Base-by-base conservation (phyloP, 176 grass and related monocot genomes). In the Juncus inflexus region DNA sequence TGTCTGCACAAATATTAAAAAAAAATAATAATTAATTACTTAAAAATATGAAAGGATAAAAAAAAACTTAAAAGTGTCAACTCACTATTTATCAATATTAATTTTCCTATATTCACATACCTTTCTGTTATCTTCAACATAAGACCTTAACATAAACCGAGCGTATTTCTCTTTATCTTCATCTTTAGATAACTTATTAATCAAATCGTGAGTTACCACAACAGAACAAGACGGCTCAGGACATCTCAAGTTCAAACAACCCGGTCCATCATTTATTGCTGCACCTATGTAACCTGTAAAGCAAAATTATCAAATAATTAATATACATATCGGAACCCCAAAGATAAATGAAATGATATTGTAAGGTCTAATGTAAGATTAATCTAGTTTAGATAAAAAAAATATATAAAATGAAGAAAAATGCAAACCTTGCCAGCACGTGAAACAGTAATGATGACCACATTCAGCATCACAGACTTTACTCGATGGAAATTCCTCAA, bases 121-220 rank as follows among this genome's bases (percentile, higher is more conserved):
- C 90, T 84, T 89, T 67, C 76, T 92, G 74, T 58, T 84, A 65
- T 83, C 80, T 82, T 99, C 94, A 79, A 99, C 83, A 84, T 89
- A 99, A 63, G 94, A 87, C 64, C 88, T 80, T 3, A 91, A 77
- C 35, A 79, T 14, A 90, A 81, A 99, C 65, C 85, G 74, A 55
- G 79, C 83, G 74, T 82, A 92, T 50, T 86, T 99, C 39, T 77
- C 69, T 60, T 73, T 86, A 64, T 99, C 78, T 8, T 75, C 83
- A 2, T 83, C 64, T 56, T 79, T 74, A 74, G 80, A 80, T 76
- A 99, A 58, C 70, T 81, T 57, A 75, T 92, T 70, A 55, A 99
- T 63, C 83, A 92, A 73, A 35, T 74, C 52, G 61, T 92, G 67
- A 84, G 65, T 70, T 65, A 92, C 70, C 45, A 84, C 80, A 69